A percentile compares a stretch with the other conserved stretches of the same genome.
These are phyloP conservation scores for Carpinus fangiana DNA, from an alignment of 306 rosid species.

Conservation along the genomic window DNA sequence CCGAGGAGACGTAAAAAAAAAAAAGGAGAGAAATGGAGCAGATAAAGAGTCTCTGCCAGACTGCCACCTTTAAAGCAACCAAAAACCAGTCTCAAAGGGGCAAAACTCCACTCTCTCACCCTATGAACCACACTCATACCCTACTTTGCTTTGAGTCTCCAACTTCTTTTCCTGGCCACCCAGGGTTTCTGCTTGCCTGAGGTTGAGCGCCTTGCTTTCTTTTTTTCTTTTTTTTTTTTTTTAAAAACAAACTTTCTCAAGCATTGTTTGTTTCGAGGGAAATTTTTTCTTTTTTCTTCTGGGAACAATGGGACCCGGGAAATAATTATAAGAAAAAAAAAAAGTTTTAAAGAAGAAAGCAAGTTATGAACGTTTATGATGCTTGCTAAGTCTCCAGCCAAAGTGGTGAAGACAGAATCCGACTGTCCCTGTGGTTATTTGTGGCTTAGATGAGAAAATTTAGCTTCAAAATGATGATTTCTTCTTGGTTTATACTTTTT, in stretches of 20 bases:
- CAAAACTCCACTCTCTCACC: background rate
- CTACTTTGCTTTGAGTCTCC: background rate
- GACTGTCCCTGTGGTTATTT: background rate
- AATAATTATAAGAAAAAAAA: background rate
- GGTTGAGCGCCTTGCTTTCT: background rate
- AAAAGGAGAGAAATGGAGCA: background rate
- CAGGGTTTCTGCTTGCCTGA: background rate
- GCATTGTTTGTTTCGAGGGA: constrained; percentile 5
- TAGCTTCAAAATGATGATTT: background rate
- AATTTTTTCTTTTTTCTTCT: background rate
- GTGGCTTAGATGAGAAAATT: background rate
- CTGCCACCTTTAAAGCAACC: constrained; percentile 4
- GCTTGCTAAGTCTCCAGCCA: background rate
- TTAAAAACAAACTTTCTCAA: background rate
- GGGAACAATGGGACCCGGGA: background rate
- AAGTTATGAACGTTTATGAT: background rate
- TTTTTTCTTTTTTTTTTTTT: background rate
- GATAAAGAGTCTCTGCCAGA: background rate
- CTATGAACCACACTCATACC: too few relatives aligned
- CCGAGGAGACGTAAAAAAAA: background rate
- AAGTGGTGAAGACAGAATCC: background rate
- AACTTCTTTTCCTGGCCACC: constrained; percentile 2
- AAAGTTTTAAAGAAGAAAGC: background rate
- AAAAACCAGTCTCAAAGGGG: background rate
- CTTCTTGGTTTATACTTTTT: background rate